Evolutionary conservation across 176 grass and related monocot genomes (phyloP).

Genomic region (Triticum aestivum): DNA sequence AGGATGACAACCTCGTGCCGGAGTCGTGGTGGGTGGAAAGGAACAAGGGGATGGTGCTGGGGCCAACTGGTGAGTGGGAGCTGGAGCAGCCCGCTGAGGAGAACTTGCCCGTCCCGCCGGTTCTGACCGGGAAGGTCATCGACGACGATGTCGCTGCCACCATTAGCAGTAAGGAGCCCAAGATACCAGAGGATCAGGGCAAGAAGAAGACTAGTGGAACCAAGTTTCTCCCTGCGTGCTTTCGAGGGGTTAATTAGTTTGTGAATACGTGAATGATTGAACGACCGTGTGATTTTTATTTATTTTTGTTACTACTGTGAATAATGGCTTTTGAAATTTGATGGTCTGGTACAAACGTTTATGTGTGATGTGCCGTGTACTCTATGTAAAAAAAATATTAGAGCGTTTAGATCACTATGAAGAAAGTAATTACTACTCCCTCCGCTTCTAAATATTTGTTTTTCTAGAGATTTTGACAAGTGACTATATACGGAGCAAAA

Average conservation of each 20-base stretch:
- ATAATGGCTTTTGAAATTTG: not conserved
- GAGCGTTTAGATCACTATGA: too few relatives aligned
- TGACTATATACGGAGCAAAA: too few relatives aligned
- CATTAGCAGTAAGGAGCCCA: not conserved
- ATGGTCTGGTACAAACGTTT: not conserved
- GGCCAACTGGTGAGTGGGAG: constrained; percentile 52
- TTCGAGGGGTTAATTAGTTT: constrained; percentile 9
- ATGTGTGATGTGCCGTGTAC: not conserved
- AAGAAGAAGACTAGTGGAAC: not conserved
- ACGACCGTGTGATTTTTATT: not conserved
- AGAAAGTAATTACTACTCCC: too few relatives aligned
- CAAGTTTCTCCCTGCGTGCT: constrained; percentile 24
- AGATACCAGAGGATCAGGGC: not conserved
- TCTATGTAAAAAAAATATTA: too few relatives aligned
- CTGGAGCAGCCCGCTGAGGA: constrained; percentile 44
- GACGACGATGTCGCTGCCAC: not conserved
- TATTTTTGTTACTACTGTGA: not conserved
- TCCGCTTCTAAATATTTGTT: too few relatives aligned
- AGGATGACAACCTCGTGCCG: constrained; percentile 70
- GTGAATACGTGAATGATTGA: constrained; percentile 13
- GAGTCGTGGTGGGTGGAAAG: constrained; percentile 90
- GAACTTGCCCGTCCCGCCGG: constrained; percentile 57
- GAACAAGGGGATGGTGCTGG: constrained; percentile 82
- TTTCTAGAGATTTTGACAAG: too few relatives aligned
- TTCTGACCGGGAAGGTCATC: constrained; percentile 20